Evolutionary conservation across 768 basidiomycete genomes (phyloP).

Genomic region (Epithele typhae): DNA sequence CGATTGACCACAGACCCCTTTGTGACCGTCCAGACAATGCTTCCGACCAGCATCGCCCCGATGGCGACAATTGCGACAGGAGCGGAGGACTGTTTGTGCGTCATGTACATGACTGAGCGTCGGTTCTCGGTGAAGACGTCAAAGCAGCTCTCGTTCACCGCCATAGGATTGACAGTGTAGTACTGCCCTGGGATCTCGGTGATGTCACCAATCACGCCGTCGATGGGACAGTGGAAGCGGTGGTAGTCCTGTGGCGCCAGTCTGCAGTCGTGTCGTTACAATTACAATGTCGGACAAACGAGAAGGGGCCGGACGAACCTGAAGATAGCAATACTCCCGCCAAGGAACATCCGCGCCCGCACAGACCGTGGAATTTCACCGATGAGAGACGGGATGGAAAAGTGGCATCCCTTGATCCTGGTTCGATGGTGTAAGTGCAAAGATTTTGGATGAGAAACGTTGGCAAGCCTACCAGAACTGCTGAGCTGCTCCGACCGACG

Average conservation of each 20-base stretch:
- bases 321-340: slow-evolving; percentile 58
- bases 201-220: slow-evolving; percentile 44
- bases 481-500: slow-evolving; percentile 51
- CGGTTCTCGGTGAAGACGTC: slow-evolving; percentile 65
- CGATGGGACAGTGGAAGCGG: slow-evolving; percentile 70
- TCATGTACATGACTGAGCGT: slow-evolving; percentile 51
- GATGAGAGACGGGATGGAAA: slow-evolving; percentile 61
- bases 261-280: slow-evolving; percentile 5
- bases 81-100: slow-evolving; percentile 39
- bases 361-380: slow-evolving; percentile 40
- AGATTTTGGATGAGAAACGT: not conserved
- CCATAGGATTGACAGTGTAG: slow-evolving; percentile 77
- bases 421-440: too few relatives aligned
- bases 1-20: slow-evolving; percentile 48
- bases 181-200: slow-evolving; percentile 51
- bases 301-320: slow-evolving; percentile 34
- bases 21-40: slow-evolving; percentile 60
- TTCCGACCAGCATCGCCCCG: slow-evolving; percentile 75
- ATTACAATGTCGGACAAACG: too few relatives aligned
- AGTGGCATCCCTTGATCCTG: slow-evolving; percentile 68
- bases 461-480: slow-evolving; percentile 54
- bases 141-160: slow-evolving; percentile 60
- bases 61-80: slow-evolving; percentile 68
- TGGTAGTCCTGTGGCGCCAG: slow-evolving; percentile 83
- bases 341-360: slow-evolving; percentile 35